Percentiles rank a stretch among this genome's conserved stretches.
Evolutionary conservation across 768 basidiomycete genomes (phyloP).

Genomic region (Tylopilus sp.): DNA sequence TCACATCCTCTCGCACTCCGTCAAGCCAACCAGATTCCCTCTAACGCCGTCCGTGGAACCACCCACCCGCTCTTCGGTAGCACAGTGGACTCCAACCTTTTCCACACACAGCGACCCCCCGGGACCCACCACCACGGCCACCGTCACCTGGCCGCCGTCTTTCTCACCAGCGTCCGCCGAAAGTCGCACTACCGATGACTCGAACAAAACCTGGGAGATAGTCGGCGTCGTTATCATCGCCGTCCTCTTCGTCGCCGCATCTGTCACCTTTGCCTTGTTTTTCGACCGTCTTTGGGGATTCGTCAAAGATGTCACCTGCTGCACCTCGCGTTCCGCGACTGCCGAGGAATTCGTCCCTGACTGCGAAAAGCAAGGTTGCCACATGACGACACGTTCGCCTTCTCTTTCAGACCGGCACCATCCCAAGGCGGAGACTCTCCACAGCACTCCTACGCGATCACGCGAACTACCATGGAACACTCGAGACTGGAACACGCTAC

Average conservation of each 20-base stretch:
- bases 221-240: conserved; percentile 64
- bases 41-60: background rate
- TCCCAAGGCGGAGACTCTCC: background rate
- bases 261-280: conserved; percentile 58
- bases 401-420: background rate
- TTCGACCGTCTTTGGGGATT: conserved; percentile 73
- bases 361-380: conserved; percentile 61
- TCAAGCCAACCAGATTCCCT: background rate
- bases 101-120: background rate
- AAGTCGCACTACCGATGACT: conserved; percentile 31
- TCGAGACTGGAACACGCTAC: conserved; percentile 13
- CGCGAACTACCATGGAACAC: conserved; percentile 28
- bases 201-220: conserved; percentile 60
- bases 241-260: conserved; percentile 53
- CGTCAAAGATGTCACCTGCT: conserved; percentile 46
- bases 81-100: background rate
- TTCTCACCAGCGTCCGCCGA: conserved; percentile 3
- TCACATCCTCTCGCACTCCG: background rate
- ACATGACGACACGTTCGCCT: conserved; percentile 22
- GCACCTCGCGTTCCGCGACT: conserved; percentile 32
- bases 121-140: background rate
- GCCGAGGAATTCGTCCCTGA: conserved; percentile 61
- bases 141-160: background rate
- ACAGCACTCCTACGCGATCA: conserved; percentile 2
- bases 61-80: background rate